A percentile compares a stretch with the other conserved stretches of the same genome.
Evolutionary conservation across 129 eudicot species (phyloP).

Genomic region (Rutidosis leptorrhynchoides): DNA sequence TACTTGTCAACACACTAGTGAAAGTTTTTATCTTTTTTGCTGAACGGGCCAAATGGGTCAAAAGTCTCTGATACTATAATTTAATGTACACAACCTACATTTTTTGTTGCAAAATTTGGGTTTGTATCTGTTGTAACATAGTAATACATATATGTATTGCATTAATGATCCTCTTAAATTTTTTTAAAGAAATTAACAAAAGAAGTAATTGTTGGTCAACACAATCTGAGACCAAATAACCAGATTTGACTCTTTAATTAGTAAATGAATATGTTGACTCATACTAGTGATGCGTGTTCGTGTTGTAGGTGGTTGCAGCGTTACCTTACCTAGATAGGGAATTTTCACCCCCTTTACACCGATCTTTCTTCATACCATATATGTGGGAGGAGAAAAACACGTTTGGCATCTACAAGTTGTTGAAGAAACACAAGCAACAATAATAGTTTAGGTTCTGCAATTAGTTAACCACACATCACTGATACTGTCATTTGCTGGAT

Average conservation of each 20-base stretch:
- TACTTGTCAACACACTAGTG: neutral
- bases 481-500: conserved; percentile 16
- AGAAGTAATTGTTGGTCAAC: neutral
- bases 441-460: conserved; percentile 12
- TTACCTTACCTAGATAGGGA: conserved; percentile 86
- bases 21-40: neutral
- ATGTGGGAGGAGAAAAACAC: conserved; percentile 79
- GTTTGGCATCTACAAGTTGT: conserved; percentile 79
- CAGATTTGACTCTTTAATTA: neutral
- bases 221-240: neutral
- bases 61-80: neutral
- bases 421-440: conserved; percentile 62
- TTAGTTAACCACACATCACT: conserved; percentile 7
- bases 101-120: neutral
- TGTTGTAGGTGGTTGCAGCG: conserved; percentile 75
- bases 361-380: conserved; percentile 88
- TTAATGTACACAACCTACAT: neutral
- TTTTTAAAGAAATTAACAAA: neutral
- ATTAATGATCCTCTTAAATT: neutral
- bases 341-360: conserved; percentile 73
- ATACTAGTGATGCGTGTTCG: conserved; percentile 3
- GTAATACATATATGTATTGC: neutral
- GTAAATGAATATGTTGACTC: neutral
- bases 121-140: neutral
- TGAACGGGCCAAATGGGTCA: neutral